A percentile compares a stretch with the other conserved stretches of the same genome.
Evolutionary conservation across 1,139 yeast species (phyloP).

Genomic region (Magnusiomyces ingens): DNA sequence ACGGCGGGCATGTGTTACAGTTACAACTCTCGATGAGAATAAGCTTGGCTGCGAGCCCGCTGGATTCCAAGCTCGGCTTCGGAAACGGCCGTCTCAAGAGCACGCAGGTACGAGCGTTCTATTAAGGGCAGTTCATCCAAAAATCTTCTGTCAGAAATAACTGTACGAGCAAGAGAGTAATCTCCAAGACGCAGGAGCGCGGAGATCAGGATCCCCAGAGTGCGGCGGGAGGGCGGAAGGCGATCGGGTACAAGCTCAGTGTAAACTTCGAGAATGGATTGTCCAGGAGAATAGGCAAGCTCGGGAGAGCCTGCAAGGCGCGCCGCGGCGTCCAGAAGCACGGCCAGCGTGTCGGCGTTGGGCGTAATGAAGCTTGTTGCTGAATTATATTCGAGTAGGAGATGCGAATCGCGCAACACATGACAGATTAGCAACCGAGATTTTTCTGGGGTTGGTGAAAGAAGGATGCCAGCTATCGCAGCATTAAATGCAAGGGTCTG

Average conservation of each 20-base stretch:
- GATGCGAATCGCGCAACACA: not conserved
- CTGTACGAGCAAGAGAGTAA: not conserved
- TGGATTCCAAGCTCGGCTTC: not conserved
- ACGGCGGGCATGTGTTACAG: too few species aligned
- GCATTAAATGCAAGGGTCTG: not conserved
- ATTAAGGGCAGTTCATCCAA: not conserved
- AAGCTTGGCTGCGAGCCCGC: too few species aligned
- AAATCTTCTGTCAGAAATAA: not conserved
- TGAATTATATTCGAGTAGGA: not conserved
- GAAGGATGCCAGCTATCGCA: not conserved
- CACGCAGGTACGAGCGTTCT: too few species aligned
- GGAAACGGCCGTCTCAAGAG: not conserved
- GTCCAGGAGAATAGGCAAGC: not conserved
- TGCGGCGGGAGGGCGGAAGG: not conserved
- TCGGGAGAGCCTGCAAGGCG: too few species aligned
- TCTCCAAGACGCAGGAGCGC: not conserved
- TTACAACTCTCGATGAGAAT: too few species aligned
- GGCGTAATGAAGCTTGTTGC: not conserved
- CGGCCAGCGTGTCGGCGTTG: constrained; percentile 1
- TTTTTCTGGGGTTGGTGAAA: not conserved
- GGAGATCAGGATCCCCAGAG: not conserved
- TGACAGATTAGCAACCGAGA: not conserved
- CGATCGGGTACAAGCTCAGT: not conserved
- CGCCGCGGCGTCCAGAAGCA: not conserved
- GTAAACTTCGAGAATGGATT: not conserved